These are phyloP conservation scores for Paraphoma sp. DNA, from an alignment of 2,329 filamentous ascomycete species.

Conservation along the genomic window DNA sequence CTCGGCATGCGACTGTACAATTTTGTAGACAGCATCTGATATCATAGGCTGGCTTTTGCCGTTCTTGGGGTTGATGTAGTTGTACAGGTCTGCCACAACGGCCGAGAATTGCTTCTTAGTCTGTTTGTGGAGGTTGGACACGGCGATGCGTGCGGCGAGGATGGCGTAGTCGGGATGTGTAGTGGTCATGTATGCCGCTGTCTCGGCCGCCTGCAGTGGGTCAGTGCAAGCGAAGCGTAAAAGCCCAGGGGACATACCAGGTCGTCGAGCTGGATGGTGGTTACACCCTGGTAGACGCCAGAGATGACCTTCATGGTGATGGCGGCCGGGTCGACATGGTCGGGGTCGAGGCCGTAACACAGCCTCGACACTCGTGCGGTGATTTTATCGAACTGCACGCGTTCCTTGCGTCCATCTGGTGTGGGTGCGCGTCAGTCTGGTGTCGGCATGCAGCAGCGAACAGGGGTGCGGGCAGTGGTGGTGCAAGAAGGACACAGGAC, in stretches of 20 bases:
- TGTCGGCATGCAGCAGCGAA: constrained; percentile 23
- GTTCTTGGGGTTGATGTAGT: constrained; percentile 97
- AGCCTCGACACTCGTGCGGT: constrained; percentile 96
- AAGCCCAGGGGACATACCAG: constrained; percentile 67
- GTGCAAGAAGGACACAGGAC: constrained; percentile 3
- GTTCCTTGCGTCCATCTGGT: constrained; percentile 97
- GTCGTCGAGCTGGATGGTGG: constrained; percentile 94
- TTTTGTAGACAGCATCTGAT: constrained; percentile 86
- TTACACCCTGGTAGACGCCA: constrained; percentile 98
- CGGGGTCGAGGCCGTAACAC: constrained; percentile 95
- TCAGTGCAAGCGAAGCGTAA: constrained; percentile 15
- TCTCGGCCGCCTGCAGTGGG: constrained; percentile 82
- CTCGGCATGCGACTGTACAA: constrained; percentile 93
- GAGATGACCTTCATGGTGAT: constrained; percentile 99
- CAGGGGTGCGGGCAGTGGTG: constrained; percentile 12
- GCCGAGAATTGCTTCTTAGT: constrained; percentile 99
- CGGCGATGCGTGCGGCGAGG: constrained; percentile 95
- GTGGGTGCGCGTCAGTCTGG: constrained; percentile 29
- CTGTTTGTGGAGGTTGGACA: constrained; percentile 99
- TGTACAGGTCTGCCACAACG: constrained; percentile 89
- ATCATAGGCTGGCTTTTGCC: constrained; percentile 88
- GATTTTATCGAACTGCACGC: constrained; percentile 99
- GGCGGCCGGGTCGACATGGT: constrained; percentile 95
- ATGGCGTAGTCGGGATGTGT: constrained; percentile 99
- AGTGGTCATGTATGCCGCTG: constrained; percentile 99